Base-by-base conservation (phyloP, 495 filamentous ascomycete genomes). In the Annulohypoxylon bovei region DNA sequence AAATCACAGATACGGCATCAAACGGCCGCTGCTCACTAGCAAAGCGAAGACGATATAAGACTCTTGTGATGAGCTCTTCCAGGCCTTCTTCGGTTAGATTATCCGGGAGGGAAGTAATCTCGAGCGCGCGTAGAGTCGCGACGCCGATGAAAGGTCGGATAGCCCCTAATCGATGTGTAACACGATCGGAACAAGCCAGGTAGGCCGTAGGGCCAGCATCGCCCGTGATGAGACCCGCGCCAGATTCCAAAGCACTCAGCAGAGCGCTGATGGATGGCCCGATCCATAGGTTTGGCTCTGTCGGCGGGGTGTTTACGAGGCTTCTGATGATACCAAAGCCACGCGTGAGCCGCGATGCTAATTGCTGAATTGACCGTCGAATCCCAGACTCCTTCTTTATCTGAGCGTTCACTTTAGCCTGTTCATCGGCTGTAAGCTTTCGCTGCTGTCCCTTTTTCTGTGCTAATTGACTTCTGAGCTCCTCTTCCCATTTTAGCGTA, bases 401-500 rank as follows among this genome's bases (percentile, higher is more conserved):
- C 71, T 98, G 95, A 30, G 92, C 92, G 32, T 96, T 94, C 62
- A 98, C 93, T 76, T 94, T 98, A 33, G 89, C 85, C 67, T 90
- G 91, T 72, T 99, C 95, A 35, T 97, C 94, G 0, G 91, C 79
- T 0, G 92, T 95, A 32, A 98, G 88, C 79, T 98, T 98, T 82
- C 91, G 94, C 70, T 93, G 89, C 39, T 92, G 87, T 2, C 96
- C 96, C 80, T 93, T 95, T 84, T 98, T 99, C 70, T 92, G 84
- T 22, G 93, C 94, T 40, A 99, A 81, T 73, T 98, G 93, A 33
- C 88, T 86, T 50, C 94, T 82, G n/a, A 98, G 85, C 62, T 98
- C 95, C 73, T 92, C 89, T 78, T 99, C 95, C 95, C 95, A 99
- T 80, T 97, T 98, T 53, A 97, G 75, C 0, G 92, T 97, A 72